Percentiles rank a stretch among this genome's conserved stretches.
Evolutionary conservation across 2,329 filamentous ascomycete genomes (phyloP).

Genomic region (Tolypocladium ovalisporum): DNA sequence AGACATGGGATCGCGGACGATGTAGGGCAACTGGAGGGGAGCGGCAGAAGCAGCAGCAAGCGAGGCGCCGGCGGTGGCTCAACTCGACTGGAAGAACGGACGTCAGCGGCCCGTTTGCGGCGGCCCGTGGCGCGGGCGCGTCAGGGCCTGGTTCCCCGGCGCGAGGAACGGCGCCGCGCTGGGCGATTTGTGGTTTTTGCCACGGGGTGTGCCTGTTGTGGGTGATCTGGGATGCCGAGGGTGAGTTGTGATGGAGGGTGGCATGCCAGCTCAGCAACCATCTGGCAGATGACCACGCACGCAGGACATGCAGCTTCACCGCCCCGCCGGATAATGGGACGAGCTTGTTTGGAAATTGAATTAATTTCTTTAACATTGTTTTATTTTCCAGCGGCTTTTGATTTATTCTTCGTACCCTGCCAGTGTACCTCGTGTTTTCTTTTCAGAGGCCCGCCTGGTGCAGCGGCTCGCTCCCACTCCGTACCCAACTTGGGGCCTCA

Average conservation of each 20-base stretch:
- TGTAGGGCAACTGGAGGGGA: not conserved
- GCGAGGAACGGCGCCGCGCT: not conserved
- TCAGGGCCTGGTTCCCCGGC: not conserved
- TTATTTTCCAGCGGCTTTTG: not conserved
- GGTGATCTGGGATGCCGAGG: conserved; percentile 3
- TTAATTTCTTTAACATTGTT: not conserved
- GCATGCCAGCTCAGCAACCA: conserved; percentile 24
- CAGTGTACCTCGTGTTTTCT: not conserved
- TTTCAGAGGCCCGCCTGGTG: not conserved
- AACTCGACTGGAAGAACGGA: not conserved
- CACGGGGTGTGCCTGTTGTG: conserved; percentile 1
- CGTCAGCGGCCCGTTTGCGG: not conserved
- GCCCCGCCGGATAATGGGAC: conserved; percentile 1
- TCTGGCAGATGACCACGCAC: conserved; percentile 22
- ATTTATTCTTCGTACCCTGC: not conserved
- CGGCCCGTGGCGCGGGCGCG: not conserved
- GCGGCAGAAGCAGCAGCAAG: no score
- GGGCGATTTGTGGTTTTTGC: not conserved
- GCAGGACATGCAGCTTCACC: conserved; percentile 4
- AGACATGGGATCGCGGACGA: not conserved
- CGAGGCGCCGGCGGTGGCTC: not conserved
- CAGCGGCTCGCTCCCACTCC: not conserved
- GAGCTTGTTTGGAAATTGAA: not conserved
- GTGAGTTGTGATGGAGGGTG: conserved; percentile 8
- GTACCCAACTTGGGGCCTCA: not conserved